These are phyloP conservation scores for Luffa aegyptiaca DNA, from an alignment of 306 rosid genomes.

Conservation along the genomic window DNA sequence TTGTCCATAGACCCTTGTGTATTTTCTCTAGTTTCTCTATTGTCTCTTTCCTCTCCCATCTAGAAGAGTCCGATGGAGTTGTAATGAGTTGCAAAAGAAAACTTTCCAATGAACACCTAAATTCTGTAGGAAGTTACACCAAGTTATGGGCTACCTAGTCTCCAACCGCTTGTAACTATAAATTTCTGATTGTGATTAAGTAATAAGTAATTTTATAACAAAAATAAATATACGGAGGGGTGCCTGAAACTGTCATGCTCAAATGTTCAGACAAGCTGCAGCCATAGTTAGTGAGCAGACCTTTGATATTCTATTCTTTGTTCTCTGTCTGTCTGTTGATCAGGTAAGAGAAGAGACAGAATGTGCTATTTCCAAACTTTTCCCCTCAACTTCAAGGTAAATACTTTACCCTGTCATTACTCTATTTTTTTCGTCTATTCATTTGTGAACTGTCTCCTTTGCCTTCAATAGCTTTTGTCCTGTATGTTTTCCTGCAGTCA, in stretches of 20 bases:
- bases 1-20: not conserved
- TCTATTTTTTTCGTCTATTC: not conserved
- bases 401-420: not conserved
- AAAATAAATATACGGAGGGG: not conserved
- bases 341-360: conserved; percentile 13
- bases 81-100: not conserved
- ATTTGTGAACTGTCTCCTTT: not conserved
- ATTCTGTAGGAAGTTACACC: not conserved
- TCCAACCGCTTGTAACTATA: not conserved
- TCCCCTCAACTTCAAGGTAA: conserved; percentile 5
- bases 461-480: not conserved
- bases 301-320: not conserved
- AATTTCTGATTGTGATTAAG: not conserved
- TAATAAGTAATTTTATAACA: not conserved
- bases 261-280: not conserved
- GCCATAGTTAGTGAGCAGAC: not conserved
- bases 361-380: not conserved
- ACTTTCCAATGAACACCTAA: not conserved
- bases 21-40: not conserved
- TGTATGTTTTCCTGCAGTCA: not conserved
- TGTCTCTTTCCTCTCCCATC: not conserved
- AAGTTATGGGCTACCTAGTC: not conserved
- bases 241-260: not conserved
- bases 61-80: not conserved
- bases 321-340: not conserved